Evolutionary conservation across 108 stramenopile species (phyloP).

Genomic region (Cylindrotheca closterium): DNA sequence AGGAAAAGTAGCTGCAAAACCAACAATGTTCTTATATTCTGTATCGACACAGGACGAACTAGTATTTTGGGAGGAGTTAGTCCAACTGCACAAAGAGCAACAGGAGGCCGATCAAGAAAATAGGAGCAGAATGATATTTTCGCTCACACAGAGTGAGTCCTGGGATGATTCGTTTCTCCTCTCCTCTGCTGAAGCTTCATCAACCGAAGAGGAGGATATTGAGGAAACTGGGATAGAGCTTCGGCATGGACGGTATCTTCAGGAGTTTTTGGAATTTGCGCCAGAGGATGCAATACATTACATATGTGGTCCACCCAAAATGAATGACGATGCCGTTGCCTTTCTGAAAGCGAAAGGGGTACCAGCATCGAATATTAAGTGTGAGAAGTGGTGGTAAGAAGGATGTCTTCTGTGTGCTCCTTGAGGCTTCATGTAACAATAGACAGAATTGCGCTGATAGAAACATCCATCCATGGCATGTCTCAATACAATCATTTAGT

Average conservation of each 20-base stretch:
- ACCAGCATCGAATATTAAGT: conserved; percentile 15
- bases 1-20: neutral
- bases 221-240: conserved; percentile 1
- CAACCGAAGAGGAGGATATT: neutral
- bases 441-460: too few relatives aligned
- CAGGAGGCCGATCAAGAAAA: neutral
- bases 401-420: too few relatives aligned
- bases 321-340: conserved; percentile 25
- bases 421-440: too few relatives aligned
- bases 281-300: conserved; percentile 18
- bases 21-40: conserved; percentile 26
- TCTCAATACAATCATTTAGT: too few relatives aligned
- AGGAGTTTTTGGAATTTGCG: conserved; percentile 11
- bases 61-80: conserved; percentile 29
- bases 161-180: neutral
- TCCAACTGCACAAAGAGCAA: neutral
- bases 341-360: conserved; percentile 2
- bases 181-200: neutral
- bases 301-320: conserved; percentile 27
- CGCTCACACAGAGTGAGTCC: conserved; percentile 5
- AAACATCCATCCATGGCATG: too few relatives aligned
- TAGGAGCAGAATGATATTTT: conserved; percentile 16
- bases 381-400: conserved; percentile 35
- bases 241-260: conserved; percentile 12
- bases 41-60: conserved; percentile 19